phyloP scores from a whole-genome alignment of 495 filamentous ascomycete species.

The Talaromyces nanjingensis region DNA sequence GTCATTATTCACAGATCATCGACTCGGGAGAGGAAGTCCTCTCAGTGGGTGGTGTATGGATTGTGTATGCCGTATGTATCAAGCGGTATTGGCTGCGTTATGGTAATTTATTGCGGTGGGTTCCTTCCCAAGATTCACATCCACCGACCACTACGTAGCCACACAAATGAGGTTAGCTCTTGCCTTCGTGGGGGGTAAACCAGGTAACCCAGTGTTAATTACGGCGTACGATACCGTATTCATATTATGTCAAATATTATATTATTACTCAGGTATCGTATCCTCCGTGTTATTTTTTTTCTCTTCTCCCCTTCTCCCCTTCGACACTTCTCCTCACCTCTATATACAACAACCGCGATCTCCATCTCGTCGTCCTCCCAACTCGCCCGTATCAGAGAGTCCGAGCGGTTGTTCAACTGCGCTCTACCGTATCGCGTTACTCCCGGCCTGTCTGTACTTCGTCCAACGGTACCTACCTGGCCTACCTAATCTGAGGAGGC shows the following conservation, averaged over 20 bases:
- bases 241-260: background rate
- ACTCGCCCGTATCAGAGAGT: background rate
- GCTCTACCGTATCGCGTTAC: constrained; percentile 4
- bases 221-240: background rate
- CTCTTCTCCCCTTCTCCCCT: constrained; percentile 8
- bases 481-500: constrained; percentile 1
- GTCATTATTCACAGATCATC: too few relatives aligned
- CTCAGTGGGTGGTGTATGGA: background rate
- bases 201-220: background rate
- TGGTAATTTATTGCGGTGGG: background rate
- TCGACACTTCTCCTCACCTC: constrained; percentile 4
- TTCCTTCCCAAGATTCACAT: constrained; percentile 3
- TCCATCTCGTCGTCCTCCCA: background rate
- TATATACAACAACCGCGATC: background rate
- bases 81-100: background rate
- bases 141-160: background rate
- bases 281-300: constrained; percentile 9
- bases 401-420: background rate
- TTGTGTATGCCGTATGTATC: background rate
- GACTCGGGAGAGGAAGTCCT: background rate
- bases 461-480: background rate
- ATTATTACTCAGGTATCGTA: background rate
- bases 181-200: constrained; percentile 1
- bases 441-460: constrained; percentile 5
- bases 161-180: constrained; percentile 1